Percentiles rank a stretch among this genome's conserved stretches.
These are phyloP conservation scores for Aureobasidium sp. DNA, from an alignment of 2,329 filamentous ascomycete genomes.

Conservation along the genomic window DNA sequence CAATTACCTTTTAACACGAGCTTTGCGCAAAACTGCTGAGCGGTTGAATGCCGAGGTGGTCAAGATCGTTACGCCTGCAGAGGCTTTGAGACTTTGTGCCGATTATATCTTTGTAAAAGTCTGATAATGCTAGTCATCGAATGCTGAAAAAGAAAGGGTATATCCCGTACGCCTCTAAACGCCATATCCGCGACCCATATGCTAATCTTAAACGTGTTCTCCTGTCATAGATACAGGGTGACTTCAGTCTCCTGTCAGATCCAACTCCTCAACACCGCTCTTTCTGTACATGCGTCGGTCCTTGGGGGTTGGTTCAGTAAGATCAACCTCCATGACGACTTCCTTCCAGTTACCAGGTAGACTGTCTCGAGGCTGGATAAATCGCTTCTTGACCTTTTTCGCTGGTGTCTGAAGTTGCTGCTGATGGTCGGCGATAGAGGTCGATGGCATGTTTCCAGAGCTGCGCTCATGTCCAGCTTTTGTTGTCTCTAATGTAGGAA, in stretches of 20 bases:
- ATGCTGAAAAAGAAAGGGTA: not conserved
- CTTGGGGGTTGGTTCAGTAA: slow-evolving; percentile 3
- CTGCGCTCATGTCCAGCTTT: not conserved
- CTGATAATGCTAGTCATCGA: not conserved
- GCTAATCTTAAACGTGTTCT: not conserved
- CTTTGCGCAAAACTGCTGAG: no score
- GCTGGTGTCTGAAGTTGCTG: not conserved
- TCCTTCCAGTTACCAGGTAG: slow-evolving; percentile 30
- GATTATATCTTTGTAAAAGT: no score
- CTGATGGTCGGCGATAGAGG: not conserved
- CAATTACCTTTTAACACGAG: no score
- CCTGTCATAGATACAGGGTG: no score
- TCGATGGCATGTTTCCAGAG: not conserved
- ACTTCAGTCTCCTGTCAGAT: slow-evolving; percentile 24
- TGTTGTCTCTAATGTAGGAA: not conserved
- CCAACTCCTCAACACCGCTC: slow-evolving; percentile 31
- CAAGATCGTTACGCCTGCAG: no score
- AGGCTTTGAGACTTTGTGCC: no score
- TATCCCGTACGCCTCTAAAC: not conserved
- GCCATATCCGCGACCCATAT: not conserved
- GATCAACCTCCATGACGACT: slow-evolving; percentile 24
- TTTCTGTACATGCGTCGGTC: slow-evolving; percentile 24
- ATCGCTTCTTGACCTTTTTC: slow-evolving; percentile 20
- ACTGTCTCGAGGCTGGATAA: slow-evolving; percentile 27
- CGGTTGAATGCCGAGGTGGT: no score